Evolutionary conservation across 805 yeast species (phyloP), one percentile per base, ranked within the genome.

Genomic region (Barnettozyma wickerhamii): DNA sequence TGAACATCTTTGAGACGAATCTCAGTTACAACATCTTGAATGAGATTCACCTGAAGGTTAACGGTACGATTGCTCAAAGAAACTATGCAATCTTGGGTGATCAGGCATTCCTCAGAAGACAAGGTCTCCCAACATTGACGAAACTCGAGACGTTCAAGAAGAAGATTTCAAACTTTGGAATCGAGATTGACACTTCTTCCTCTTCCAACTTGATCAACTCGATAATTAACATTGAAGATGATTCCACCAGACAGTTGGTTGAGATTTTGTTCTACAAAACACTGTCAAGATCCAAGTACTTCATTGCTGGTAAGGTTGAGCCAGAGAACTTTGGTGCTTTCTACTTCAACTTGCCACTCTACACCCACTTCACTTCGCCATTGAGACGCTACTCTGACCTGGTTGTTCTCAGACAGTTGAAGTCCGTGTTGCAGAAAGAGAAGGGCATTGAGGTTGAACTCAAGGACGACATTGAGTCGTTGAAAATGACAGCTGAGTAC

Each of bases 311-410:
- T 23, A 82, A 81, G 57, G 82, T 81, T 38, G 95, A 88, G 50
- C 78, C 86, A 3, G 91, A 83, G 49, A 78, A 74, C 45, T 77
- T 74, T 57, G 82, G 81, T 10, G 95, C 91, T 55, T 93, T 84
- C 63, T 75, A 85, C 56, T 77, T 83, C 58, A 88, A 88, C 49
- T 61, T 84, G 42, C 95, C 96, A 21, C 68, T 88, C 33, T 93
- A 87, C 61, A 87, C 98, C 0, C 97, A 91, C 63, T 90, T 90
- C 68, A 84, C 86, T n/a, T 77, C 95, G 1, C 98, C 99, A 13
- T 68, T 88, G 58, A 77, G 95, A 60, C 75, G 99, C 54, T 93
- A 90, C 60, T 89, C 95, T 2, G 99, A 93, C 61, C 72, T 87
- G 38, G 77, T 90, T 50, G 98, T 87, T 30, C 99, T 93, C 58